Base-by-base conservation (phyloP, 208 protist genomes). In the Phytomonas serpens region DNA sequence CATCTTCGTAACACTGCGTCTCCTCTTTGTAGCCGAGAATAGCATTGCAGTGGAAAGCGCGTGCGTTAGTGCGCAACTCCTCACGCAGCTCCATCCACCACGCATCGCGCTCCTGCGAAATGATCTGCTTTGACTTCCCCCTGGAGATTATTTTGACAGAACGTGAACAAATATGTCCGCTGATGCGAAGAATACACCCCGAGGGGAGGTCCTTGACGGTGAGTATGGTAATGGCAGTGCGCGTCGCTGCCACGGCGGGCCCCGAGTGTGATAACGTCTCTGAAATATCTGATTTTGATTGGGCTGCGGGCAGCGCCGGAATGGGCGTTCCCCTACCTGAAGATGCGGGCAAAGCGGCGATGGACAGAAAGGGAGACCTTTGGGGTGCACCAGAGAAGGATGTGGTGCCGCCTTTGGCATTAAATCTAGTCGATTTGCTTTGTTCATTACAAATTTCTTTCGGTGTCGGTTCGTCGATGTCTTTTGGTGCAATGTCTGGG, bases 51-150 rank as follows among this genome's bases (percentile, higher is more conserved):
- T 93, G 80, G 64, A 97, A 91, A 23, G 86, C 84, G 38, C 87
- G 83, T 27, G 92, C 90, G 77, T 97, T 96, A 30, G 88, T 83
- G 33, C 85, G 85, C 16, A 97, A 85, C 78, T 97, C 92, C 72
- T 97, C 85, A 33, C 94, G 85, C 74, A 97, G 74, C 77, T 97
- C 92, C 85, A 93, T 93, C 92, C 94, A 97, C 92, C 94, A 97
- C 69, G 83, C 82, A 68, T 97, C 94, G 34, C 89, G 85, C 72
- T 97, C 89, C 72, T 95, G 90, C 36, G 86, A 87, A 38, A 97
- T 90, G 52, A 90, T 80, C 72, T 87, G 84, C 62, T 88, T 87
- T 27, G 83, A 93, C 82, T 95, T 94, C 47, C 89, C 74, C 51
- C 90, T 83, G 30, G 88, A 88, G 14, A 95, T 84, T 67, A 97